These are phyloP conservation scores for Colletotrichum kahawae DNA, from an alignment of 2,329 filamentous ascomycete species.

Conservation along the genomic window DNA sequence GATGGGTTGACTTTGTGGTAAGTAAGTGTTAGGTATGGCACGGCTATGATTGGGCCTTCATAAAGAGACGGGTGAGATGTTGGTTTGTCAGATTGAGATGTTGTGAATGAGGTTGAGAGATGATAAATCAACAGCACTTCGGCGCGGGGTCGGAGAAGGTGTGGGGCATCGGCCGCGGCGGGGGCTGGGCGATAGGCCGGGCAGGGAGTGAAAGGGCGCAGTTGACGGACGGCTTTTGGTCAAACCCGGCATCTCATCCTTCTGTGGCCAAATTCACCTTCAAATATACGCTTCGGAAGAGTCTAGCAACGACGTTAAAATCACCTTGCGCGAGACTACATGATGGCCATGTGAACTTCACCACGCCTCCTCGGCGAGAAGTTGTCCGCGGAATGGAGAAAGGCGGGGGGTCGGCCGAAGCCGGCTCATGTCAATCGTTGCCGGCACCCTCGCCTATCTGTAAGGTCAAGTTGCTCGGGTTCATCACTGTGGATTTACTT, in stretches of 20 bases:
- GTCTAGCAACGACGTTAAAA: too few relatives aligned
- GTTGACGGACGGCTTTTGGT: not conserved
- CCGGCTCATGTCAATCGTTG: not conserved
- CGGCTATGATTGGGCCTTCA: not conserved
- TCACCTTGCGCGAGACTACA: too few relatives aligned
- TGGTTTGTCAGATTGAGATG: not conserved
- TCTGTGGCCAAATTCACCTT: not conserved
- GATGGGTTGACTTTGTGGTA: too few relatives aligned
- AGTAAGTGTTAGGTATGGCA: too few relatives aligned
- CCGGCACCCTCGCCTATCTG: too few relatives aligned
- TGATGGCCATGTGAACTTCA: too few relatives aligned
- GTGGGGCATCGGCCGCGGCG: not conserved
- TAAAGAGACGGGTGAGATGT: not conserved
- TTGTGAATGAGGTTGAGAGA: not conserved
- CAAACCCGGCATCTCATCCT: too few relatives aligned
- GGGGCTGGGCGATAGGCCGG: not conserved
- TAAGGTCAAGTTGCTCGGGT: too few relatives aligned
- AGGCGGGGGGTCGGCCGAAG: slow-evolving; percentile 3
- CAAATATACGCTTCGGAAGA: not conserved
- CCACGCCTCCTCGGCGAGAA: not conserved
- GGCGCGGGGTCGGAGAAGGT: slow-evolving; percentile 10
- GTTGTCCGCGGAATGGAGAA: not conserved
- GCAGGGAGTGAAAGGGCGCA: not conserved
- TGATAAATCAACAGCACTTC: not conserved
- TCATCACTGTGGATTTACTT: too few relatives aligned